Conservation (phyloP, 2,329 filamentous ascomycete species). For the Alternaria tenuissima region DNA sequence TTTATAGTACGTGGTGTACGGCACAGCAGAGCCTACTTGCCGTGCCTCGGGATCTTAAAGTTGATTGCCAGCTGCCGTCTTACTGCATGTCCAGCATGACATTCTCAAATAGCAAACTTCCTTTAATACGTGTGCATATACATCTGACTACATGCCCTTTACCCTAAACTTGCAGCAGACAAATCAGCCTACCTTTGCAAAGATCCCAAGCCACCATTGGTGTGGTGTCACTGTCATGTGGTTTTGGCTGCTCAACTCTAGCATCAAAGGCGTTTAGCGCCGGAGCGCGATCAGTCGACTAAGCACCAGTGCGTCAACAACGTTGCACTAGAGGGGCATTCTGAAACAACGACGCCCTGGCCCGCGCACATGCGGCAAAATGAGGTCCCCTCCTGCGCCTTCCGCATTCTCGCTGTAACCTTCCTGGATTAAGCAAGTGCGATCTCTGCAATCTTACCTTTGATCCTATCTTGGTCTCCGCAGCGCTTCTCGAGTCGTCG, state of each 20-base stretch:
- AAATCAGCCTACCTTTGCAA: not conserved
- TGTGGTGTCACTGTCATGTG: not conserved
- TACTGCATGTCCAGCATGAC: constrained; percentile 1
- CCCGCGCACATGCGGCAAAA: constrained; percentile 12
- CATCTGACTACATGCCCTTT: not conserved
- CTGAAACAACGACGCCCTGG: constrained; percentile 17
- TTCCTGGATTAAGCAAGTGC: constrained; percentile 18
- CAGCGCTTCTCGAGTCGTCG: constrained; percentile 5
- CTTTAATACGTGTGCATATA: constrained; percentile 2
- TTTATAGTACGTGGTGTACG: not conserved
- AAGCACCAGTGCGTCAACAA: constrained; percentile 15
- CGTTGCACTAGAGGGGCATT: constrained; percentile 12
- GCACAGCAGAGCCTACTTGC: not conserved
- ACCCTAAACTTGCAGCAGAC: not conserved
- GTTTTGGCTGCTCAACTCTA: not conserved
- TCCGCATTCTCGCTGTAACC: constrained; percentile 3
- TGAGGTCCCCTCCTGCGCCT: constrained; percentile 11
- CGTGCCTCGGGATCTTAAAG: not conserved
- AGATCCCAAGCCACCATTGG: not conserved
- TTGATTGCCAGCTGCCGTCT: constrained; percentile 4
- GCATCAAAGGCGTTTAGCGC: constrained; percentile 13
- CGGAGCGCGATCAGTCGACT: constrained; percentile 10
- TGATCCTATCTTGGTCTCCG: constrained; percentile 11
- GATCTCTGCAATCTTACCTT: constrained; percentile 13
- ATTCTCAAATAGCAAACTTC: not conserved